Conservation (phyloP, 306 rosid genomes). For the Prunus mume region DNA sequence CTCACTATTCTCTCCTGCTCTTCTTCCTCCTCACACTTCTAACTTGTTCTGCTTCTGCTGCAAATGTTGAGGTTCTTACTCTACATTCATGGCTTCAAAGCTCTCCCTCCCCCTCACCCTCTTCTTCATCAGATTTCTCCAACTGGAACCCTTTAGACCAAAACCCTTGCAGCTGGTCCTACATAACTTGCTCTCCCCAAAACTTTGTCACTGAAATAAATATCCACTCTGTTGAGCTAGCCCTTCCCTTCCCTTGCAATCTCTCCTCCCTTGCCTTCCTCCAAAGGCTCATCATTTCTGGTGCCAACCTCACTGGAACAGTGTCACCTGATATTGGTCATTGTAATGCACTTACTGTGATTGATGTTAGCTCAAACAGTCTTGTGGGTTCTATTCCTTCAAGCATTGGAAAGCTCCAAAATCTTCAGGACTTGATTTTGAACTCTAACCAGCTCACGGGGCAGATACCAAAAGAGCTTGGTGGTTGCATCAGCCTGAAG, state of each 20-base stretch:
- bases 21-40: slow-evolving; percentile 9
- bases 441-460: slow-evolving; percentile 76
- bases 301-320: slow-evolving; percentile 59
- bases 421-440: slow-evolving; percentile 58
- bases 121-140: slow-evolving; percentile 38
- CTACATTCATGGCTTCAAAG: slow-evolving; percentile 66
- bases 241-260: slow-evolving; percentile 63
- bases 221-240: slow-evolving; percentile 52
- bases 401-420: slow-evolving; percentile 54
- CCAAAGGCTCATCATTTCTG: slow-evolving; percentile 58
- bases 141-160: slow-evolving; percentile 55
- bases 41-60: slow-evolving; percentile 29
- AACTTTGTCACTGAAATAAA: slow-evolving; percentile 54
- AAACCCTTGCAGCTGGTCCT: slow-evolving; percentile 70
- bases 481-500: slow-evolving; percentile 51
- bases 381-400: slow-evolving; percentile 63
- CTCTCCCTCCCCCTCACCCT: slow-evolving; percentile 25
- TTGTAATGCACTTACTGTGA: slow-evolving; percentile 39
- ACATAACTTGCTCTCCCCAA: slow-evolving; percentile 60
- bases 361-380: slow-evolving; percentile 69
- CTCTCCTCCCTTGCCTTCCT: slow-evolving; percentile 58
- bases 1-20: not conserved
- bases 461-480: slow-evolving; percentile 56
- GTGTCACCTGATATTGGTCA: slow-evolving; percentile 56
- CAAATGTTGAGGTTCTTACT: slow-evolving; percentile 44